Conservation (phyloP, 208 protist species). For the Trypanosoma grayi region DNA sequence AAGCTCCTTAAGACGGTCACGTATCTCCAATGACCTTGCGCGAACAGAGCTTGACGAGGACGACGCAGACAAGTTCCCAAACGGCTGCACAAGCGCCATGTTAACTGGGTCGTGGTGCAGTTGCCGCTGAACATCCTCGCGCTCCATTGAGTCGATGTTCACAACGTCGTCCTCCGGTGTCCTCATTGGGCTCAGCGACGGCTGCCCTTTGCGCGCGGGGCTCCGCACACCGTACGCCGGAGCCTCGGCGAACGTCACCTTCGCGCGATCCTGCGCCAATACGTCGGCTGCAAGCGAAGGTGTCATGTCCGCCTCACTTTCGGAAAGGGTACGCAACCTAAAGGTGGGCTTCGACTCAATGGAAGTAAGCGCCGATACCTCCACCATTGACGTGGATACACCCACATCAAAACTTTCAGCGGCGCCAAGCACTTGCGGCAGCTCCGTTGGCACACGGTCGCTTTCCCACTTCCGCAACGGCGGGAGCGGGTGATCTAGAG, state of each 20-base stretch:
- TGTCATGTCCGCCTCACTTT: constrained; percentile 7
- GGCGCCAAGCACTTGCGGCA: constrained; percentile 2
- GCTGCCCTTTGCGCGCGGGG: constrained; percentile 23
- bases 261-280: neutral
- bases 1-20: constrained; percentile 17
- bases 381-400: constrained; percentile 38
- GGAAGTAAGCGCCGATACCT: constrained; percentile 57
- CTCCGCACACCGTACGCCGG: constrained; percentile 21
- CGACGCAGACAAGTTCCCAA: too few relatives aligned
- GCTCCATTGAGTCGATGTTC: constrained; percentile 27
- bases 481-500: neutral
- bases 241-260: constrained; percentile 5
- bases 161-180: constrained; percentile 31
- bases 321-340: neutral
- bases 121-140: constrained; percentile 5
- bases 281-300: constrained; percentile 5
- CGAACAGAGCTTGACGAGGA: constrained; percentile 9
- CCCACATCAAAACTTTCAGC: constrained; percentile 1
- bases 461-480: constrained; percentile 12
- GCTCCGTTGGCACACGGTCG: constrained; percentile 1
- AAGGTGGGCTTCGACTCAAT: constrained; percentile 8
- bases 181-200: constrained; percentile 10
- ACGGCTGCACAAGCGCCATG: too few relatives aligned
- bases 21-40: constrained; percentile 19
- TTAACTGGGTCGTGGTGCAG: constrained; percentile 4